Base-by-base conservation (phyloP, 805 yeast species). In the Lipomyces spencermartinsiae region DNA sequence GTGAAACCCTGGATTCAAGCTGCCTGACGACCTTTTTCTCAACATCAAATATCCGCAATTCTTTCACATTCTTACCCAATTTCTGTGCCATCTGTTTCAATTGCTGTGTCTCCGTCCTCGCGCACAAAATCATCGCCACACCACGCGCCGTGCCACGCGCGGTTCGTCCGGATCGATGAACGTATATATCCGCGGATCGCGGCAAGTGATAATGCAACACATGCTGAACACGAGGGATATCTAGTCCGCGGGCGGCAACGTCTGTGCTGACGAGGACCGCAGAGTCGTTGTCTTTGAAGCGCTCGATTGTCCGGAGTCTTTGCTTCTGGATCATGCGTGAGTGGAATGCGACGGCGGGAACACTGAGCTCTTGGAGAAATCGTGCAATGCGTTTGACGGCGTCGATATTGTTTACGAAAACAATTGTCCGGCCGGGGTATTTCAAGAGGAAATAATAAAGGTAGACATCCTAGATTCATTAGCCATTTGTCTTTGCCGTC, bases 131-230 rank as follows among this genome's bases (percentile, higher is more conserved):
- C 61, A 95, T 89, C 1, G 97, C 90, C n/a, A 95, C 97, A 83
- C 99, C 99, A 76, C 91, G 94, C 59, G 81, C 83, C 46, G 78
- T 78, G 1, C 97, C 98, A 83, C 99, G 89, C 0, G 97, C 98
- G n/a, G 99, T 95, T 85, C 99, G 88, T 69, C 99, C 99, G 1
- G 97, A 91, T 78, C 99, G 85, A 79, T 95, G 99, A 73, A 95
- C 89, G 76, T 95, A 95, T 61, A 92, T 88, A 76, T 95, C 99
- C 0, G 98, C 98, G 16, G 96, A 84, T 70, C 98, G 84, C 10
- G 99, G 98, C 70, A 95, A 83, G 79, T 95, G 98, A 76, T 94
- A 95, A 78, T 95, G 99, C 25, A 94, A 91, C 60, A 95, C 98
- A 78, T 95, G 98, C 74, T 93, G 89, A 62, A 95, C 93, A 59